phyloP scores from a whole-genome alignment of 2,329 filamentous ascomycete genomes.

The Penicillium concentricum region DNA sequence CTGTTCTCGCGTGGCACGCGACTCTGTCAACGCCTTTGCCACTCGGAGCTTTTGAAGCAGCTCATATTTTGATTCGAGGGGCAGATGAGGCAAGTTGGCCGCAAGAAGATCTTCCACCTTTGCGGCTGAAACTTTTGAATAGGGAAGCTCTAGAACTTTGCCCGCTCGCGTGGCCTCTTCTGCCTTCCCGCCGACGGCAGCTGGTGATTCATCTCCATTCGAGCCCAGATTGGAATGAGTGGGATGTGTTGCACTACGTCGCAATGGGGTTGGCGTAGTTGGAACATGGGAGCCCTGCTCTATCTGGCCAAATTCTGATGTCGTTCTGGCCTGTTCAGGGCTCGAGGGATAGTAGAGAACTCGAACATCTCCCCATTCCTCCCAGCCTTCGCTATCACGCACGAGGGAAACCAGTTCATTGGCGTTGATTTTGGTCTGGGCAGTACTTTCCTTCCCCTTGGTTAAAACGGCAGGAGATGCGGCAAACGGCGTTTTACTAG shows the following conservation, averaged over 20 bases:
- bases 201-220: conserved; percentile 50
- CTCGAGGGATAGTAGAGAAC: conserved; percentile 70
- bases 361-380: conserved; percentile 76
- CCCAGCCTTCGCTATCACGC: conserved; percentile 60
- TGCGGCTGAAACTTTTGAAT: conserved; percentile 44
- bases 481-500: conserved; percentile 52
- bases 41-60: conserved; percentile 78
- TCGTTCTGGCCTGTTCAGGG: conserved; percentile 33
- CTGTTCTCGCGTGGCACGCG: conserved; percentile 66
- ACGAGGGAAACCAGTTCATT: conserved; percentile 79
- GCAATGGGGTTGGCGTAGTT: conserved; percentile 71
- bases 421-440: conserved; percentile 61
- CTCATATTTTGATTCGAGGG: conserved; percentile 74
- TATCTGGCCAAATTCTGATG: conserved; percentile 29
- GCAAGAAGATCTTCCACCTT: conserved; percentile 40
- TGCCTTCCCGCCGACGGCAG: conserved; percentile 45
- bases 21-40: conserved; percentile 73
- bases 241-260: conserved; percentile 63
- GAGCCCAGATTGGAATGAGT: conserved; percentile 51
- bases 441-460: conserved; percentile 75
- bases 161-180: conserved; percentile 44
- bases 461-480: conserved; percentile 53
- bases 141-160: conserved; percentile 64
- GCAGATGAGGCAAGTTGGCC: conserved; percentile 61
- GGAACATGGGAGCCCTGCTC: conserved; percentile 52